Evolutionary conservation across 2,329 filamentous ascomycete genomes (phyloP), one percentile per base, ranked within the genome.

Genomic region (Cladophialophora bantiana): DNA sequence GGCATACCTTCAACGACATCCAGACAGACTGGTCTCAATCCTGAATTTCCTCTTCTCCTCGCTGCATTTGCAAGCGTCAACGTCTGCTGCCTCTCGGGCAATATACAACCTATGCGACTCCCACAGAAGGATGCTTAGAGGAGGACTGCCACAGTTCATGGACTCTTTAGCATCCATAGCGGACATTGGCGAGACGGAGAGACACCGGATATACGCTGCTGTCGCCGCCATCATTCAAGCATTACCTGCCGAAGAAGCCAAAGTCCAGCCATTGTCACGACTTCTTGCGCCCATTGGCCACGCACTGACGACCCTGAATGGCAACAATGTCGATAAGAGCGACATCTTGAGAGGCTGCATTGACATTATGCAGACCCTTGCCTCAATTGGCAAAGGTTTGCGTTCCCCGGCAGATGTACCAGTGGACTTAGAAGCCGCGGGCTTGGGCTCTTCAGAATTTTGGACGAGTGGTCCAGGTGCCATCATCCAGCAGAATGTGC

Each of bases 21-120:
- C 77, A 48, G 74, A 75, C 32, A 70, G 81, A 35, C 75, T 83
- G 38, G 75, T 80, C 1, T 73, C 76, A 32, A 77, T 80, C 9
- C 70, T 83, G 20, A 82, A 79, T 48, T 80, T 83, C 59, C 71
- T 83, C 5, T 82, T 83, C 66, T 77, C 77, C 4, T 82, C 81
- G 3, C 72, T 83, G 54, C 78, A 79, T 38, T 74, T 79, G 58
- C 74, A 75, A n/a, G 71, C 75, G 4, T 81, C 79, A 66, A 79
- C 80, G 7, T 75, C 77, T 60, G 73, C 77, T 18, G 80, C 81
- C 40, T 81, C 81, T 7, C 76, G 77, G 34, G 81, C 81, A 6
- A 81, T 83, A 40, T 75, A 78, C 40, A 75, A 75, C 18, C 77
- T 83, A 7, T 82, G 80, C 68, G 79, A 81, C 61, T 80, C 78